These are phyloP conservation scores for Ophiobolus disseminans DNA, from an alignment of 2,329 filamentous ascomycete species.

Conservation along the genomic window DNA sequence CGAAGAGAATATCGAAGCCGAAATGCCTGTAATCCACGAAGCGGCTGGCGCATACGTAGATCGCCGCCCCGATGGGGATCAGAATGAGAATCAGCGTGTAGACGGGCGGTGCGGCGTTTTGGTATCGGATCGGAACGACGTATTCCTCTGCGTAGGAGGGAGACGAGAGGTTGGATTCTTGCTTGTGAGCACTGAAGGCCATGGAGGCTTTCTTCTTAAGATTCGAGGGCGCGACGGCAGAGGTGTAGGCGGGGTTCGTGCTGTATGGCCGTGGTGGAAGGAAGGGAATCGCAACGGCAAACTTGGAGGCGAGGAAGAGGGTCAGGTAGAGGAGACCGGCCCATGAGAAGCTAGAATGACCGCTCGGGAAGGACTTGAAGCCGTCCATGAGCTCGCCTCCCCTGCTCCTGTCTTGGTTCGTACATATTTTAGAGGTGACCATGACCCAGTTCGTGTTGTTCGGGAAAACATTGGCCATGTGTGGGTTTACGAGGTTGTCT, in stretches of 20 bases:
- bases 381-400: constrained; percentile 72
- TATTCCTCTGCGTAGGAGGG: constrained; percentile 34
- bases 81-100: constrained; percentile 76
- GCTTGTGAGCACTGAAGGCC: constrained; percentile 29
- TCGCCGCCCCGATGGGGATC: constrained; percentile 74
- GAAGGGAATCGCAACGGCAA: constrained; percentile 76
- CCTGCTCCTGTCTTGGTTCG: constrained; percentile 60
- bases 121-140: constrained; percentile 66
- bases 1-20: constrained; percentile 89
- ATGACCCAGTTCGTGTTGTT: constrained; percentile 69
- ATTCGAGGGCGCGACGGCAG: constrained; percentile 51
- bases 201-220: constrained; percentile 30
- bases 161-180: constrained; percentile 27
- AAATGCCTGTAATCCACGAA: constrained; percentile 91
- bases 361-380: constrained; percentile 83
- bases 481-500: constrained; percentile 65
- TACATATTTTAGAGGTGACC: constrained; percentile 80
- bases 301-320: constrained; percentile 85
- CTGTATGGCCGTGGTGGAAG: constrained; percentile 60
- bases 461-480: constrained; percentile 55
- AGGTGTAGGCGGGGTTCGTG: constrained; percentile 58
- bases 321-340: constrained; percentile 84
- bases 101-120: constrained; percentile 82
- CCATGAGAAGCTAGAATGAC: constrained; percentile 77
- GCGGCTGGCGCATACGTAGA: constrained; percentile 84